Percentiles rank a stretch among this genome's conserved stretches.
phyloP scores from a whole-genome alignment of 495 filamentous ascomycete species.

The Aspergillus steynii region DNA sequence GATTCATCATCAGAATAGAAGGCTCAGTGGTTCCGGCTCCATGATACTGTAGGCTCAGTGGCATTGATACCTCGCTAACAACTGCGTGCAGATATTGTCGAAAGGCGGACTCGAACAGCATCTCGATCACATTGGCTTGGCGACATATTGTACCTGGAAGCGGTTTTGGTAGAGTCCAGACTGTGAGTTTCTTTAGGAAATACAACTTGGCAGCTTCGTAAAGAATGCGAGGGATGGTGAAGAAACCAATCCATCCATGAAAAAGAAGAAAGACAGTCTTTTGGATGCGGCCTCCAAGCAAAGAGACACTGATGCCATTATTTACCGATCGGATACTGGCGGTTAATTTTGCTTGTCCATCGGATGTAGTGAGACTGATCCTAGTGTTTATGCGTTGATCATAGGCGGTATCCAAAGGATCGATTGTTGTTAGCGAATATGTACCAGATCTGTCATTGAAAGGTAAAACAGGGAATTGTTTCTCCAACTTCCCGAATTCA shows the following conservation, averaged over 20 bases:
- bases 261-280: background rate
- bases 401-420: background rate
- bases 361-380: conserved; percentile 3
- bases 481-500: background rate
- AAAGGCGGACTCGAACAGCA: conserved; percentile 1
- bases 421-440: conserved; percentile 1
- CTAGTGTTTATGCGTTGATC: conserved; percentile 1
- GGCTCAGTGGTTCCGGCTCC: background rate
- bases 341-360: conserved; percentile 3
- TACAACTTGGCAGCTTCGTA: conserved; percentile 4
- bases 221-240: conserved; percentile 9
- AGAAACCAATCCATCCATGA: conserved; percentile 1
- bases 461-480: conserved; percentile 11
- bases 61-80: background rate
- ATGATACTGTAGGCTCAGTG: conserved; percentile 2
- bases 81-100: conserved; percentile 5
- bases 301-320: background rate
- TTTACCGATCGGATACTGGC: conserved; percentile 6
- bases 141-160: conserved; percentile 1
- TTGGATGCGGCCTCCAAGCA: background rate
- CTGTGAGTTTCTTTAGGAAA: background rate
- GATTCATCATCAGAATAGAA: no score
- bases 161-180: conserved; percentile 4
- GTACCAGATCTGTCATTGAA: conserved; percentile 5
- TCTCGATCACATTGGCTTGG: background rate